Percentiles rank a stretch among this genome's conserved stretches.
Conservation (phyloP, 192 early-diverging fungal genomes). For the Coemansia sp. region DNA sequence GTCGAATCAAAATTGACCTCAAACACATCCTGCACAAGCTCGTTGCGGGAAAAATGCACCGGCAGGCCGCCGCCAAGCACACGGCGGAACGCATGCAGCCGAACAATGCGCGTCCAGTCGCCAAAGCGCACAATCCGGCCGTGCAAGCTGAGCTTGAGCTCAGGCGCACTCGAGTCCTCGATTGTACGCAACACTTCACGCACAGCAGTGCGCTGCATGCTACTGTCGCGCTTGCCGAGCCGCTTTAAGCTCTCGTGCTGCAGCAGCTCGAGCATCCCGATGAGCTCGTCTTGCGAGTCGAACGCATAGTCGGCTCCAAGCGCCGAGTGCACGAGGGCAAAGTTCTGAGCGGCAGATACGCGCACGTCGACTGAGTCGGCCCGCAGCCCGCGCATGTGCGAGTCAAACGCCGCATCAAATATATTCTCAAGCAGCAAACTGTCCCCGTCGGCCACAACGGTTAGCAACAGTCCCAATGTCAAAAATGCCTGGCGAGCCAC, state of each 20-base stretch:
- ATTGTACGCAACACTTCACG: slow-evolving; percentile 65
- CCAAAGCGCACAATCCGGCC: slow-evolving; percentile 54
- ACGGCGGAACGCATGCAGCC: slow-evolving; percentile 34
- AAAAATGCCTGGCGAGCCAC: slow-evolving; percentile 30
- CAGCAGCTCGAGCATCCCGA: slow-evolving; percentile 56
- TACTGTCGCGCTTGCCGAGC: slow-evolving; percentile 57
- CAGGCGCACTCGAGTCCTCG: slow-evolving; percentile 54
- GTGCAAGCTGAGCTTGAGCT: slow-evolving; percentile 54
- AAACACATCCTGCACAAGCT: slow-evolving; percentile 53
- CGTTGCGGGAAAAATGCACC: slow-evolving; percentile 49
- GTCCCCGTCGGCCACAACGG: slow-evolving; percentile 23
- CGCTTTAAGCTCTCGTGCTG: slow-evolving; percentile 59
- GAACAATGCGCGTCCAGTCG: slow-evolving; percentile 55
- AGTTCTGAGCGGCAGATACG: slow-evolving; percentile 68
- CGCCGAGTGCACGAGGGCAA: slow-evolving; percentile 68
- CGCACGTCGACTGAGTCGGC: slow-evolving; percentile 60
- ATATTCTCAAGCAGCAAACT: slow-evolving; percentile 20
- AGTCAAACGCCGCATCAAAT: slow-evolving; percentile 26
- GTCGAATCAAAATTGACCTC: slow-evolving; percentile 21
- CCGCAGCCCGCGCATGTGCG: slow-evolving; percentile 57
- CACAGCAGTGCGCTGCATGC: slow-evolving; percentile 60
- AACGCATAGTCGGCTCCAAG: slow-evolving; percentile 49
- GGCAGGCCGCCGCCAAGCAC: slow-evolving; percentile 35
- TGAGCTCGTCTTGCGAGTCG: slow-evolving; percentile 58
- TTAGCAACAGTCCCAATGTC: slow-evolving; percentile 36